Conservation (phyloP, 805 yeast species). For the Metschnikowia dekortorum region DNA sequence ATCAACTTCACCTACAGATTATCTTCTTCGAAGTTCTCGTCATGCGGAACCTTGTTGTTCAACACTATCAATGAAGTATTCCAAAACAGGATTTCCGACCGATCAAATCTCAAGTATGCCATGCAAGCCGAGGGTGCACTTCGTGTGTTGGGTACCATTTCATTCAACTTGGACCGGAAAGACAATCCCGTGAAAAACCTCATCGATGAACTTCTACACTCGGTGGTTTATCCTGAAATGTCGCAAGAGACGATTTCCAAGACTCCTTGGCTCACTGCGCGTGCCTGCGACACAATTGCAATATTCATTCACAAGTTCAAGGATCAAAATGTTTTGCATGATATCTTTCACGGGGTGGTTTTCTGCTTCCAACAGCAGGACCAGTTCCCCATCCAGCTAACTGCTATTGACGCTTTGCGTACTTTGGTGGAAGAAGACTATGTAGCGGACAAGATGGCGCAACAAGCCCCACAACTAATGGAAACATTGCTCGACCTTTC, state of each 20-base stretch:
- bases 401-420: conserved; percentile 50
- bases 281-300: conserved; percentile 45
- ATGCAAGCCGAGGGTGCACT: conserved; percentile 41
- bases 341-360: conserved; percentile 39
- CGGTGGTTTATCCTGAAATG: conserved; percentile 40
- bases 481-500: conserved; percentile 41
- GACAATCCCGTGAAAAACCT: conserved; percentile 37
- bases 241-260: conserved; percentile 23
- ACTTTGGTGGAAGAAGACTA: conserved; percentile 41
- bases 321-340: conserved; percentile 33
- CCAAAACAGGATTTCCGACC: conserved; percentile 27
- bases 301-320: conserved; percentile 33
- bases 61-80: conserved; percentile 32
- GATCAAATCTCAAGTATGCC: conserved; percentile 25
- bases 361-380: conserved; percentile 36
- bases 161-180: conserved; percentile 34
- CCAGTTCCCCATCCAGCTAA: conserved; percentile 47
- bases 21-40: conserved; percentile 38
- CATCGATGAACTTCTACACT: conserved; percentile 34
- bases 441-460: conserved; percentile 36
- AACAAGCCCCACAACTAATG: conserved; percentile 44
- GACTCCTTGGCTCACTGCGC: conserved; percentile 41
- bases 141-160: conserved; percentile 37
- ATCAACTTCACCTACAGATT: conserved; percentile 42
- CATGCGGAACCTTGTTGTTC: conserved; percentile 26